Conservation (phyloP, 441 rosid species). For the Cnidoscolus chayamansa region DNA sequence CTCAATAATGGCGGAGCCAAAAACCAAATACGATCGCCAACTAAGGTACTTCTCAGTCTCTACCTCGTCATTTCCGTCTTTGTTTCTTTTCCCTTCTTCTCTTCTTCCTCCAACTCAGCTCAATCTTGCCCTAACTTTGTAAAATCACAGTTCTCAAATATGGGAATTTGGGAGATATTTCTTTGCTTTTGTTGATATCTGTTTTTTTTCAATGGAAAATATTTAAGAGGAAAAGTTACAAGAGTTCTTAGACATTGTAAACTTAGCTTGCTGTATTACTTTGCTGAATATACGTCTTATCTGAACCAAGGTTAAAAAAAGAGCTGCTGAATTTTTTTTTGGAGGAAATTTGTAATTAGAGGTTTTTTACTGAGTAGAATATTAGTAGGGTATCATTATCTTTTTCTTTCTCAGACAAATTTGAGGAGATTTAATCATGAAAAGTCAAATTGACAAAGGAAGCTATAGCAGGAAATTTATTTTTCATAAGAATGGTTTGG, state of each 20-base stretch:
- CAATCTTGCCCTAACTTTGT: not conserved
- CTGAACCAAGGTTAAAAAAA: not conserved
- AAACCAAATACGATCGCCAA: constrained; percentile 90
- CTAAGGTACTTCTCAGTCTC: constrained; percentile 50
- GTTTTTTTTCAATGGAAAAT: not conserved
- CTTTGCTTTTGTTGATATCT: not conserved
- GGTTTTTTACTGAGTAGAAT: not conserved
- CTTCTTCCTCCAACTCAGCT: not conserved
- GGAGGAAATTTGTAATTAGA: not conserved
- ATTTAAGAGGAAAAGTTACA: not conserved
- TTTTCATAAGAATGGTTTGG: not conserved
- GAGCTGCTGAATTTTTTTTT: not conserved
- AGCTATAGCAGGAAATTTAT: not conserved
- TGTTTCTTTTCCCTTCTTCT: not conserved
- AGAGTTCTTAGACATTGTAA: not conserved
- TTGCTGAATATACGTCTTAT: not conserved
- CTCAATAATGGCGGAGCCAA: constrained; percentile 69
- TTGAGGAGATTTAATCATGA: not conserved
- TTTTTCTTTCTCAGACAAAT: not conserved
- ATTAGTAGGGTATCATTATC: not conserved
- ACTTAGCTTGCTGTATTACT: not conserved
- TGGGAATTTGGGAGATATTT: not conserved
- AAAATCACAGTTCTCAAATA: not conserved
- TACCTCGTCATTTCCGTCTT: not conserved
- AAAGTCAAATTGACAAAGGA: not conserved